phyloP scores from a whole-genome alignment of 2,329 filamentous ascomycete genomes.

The Colletotrichum filicis region DNA sequence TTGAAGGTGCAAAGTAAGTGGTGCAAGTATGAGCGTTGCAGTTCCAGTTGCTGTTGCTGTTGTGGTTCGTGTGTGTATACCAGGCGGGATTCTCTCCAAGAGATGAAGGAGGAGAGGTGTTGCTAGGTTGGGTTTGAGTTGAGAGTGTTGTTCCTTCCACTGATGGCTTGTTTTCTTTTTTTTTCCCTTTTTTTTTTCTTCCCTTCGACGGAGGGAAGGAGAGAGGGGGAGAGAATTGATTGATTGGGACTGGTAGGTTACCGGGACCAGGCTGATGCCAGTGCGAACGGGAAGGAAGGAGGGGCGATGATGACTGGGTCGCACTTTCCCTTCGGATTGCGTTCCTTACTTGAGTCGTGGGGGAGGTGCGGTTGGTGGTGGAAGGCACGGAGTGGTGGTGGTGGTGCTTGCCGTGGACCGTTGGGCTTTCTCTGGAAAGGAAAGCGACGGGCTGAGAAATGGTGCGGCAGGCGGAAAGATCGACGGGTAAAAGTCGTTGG shows the following conservation, averaged over 20 bases:
- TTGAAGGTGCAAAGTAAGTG: not conserved
- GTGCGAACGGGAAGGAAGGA: slow-evolving; percentile 28
- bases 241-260: not conserved
- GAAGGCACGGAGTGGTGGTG: too few species aligned
- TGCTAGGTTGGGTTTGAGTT: not conserved
- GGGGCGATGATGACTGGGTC: slow-evolving; percentile 28
- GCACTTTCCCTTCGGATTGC: slow-evolving; percentile 31
- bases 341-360: slow-evolving; percentile 13
- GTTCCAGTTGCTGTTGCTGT: not conserved
- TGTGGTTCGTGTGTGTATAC: not conserved
- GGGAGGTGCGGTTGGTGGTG: not conserved
- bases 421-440: slow-evolving; percentile 15
- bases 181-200: not conserved
- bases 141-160: not conserved
- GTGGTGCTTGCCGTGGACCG: not conserved
- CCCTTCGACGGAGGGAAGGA: slow-evolving; percentile 12
- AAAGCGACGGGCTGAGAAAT: not conserved
- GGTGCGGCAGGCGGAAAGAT: not conserved
- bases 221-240: not conserved
- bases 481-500: not conserved
- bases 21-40: not conserved
- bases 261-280: slow-evolving; percentile 25
- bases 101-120: slow-evolving; percentile 29
- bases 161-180: slow-evolving; percentile 1
- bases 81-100: slow-evolving; percentile 1